phyloP scores from a whole-genome alignment of 139 green algal genomes.

The Tetratostichococcus sp. region DNA sequence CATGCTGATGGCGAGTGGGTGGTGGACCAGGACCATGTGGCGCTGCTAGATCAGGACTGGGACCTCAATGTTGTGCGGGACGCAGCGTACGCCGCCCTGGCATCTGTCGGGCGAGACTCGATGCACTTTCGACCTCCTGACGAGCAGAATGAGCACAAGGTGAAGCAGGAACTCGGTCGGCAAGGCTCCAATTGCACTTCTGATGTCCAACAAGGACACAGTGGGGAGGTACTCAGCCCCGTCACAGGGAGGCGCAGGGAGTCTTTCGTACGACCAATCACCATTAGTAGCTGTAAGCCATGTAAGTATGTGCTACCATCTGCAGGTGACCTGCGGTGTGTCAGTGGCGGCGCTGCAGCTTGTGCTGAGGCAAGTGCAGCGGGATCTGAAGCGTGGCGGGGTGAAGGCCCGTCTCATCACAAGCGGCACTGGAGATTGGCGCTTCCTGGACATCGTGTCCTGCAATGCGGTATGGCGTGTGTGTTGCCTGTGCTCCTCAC shows the following conservation, averaged over 20 bases:
- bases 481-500: constrained; percentile 39
- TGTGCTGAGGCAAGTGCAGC: constrained; percentile 10
- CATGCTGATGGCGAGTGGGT: constrained; percentile 26
- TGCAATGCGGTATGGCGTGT: constrained; percentile 10
- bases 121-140: constrained; percentile 79
- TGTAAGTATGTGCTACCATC: too few relatives aligned
- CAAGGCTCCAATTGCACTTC: too few relatives aligned
- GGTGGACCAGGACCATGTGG: constrained; percentile 55
- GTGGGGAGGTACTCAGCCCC: too few relatives aligned
- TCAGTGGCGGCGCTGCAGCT: constrained; percentile 11
- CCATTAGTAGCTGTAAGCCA: too few relatives aligned
- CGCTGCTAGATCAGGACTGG: constrained; percentile 62
- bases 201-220: too few relatives aligned
- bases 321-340: constrained; percentile 36
- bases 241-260: too few relatives aligned
- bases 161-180: too few relatives aligned
- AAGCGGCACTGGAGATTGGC: constrained; percentile 51
- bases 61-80: constrained; percentile 54
- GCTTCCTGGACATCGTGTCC: constrained; percentile 56
- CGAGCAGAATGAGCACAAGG: constrained; percentile 76
- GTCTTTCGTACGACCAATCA: too few relatives aligned
- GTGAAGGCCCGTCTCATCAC: constrained; percentile 32
- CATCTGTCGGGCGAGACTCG: constrained; percentile 52
- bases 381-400: not conserved
- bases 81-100: constrained; percentile 60